Conservation (phyloP, 2,329 filamentous ascomycete genomes). For the Pleoardoris graminearum region DNA sequence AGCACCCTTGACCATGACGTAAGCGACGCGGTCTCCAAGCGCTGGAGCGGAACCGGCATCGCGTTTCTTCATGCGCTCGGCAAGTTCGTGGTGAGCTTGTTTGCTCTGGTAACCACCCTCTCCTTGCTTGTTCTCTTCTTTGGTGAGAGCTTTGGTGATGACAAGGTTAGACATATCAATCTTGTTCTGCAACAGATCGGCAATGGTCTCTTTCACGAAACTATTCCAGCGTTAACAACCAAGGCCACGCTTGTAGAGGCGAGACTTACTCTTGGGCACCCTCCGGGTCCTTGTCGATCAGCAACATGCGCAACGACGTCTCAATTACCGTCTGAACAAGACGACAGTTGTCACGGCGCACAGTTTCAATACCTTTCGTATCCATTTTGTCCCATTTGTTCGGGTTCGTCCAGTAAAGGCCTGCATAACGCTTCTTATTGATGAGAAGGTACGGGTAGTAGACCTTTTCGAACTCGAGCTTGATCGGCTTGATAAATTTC, state of each 20-base stretch:
- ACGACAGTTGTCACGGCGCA: constrained; percentile 93
- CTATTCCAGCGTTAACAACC: constrained; percentile 56
- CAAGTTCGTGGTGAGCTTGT: constrained; percentile 94
- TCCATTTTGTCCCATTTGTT: constrained; percentile 99
- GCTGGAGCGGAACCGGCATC: constrained; percentile 91
- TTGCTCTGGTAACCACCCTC: constrained; percentile 73
- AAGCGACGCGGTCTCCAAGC: constrained; percentile 93
- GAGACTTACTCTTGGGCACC: constrained; percentile 85
- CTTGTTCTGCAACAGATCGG: constrained; percentile 94
- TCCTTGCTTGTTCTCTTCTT: constrained; percentile 51
- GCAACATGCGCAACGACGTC: constrained; percentile 90
- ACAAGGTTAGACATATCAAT: constrained; percentile 99
- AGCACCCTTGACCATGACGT: constrained; percentile 94
- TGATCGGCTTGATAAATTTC: constrained; percentile 96
- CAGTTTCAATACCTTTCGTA: constrained; percentile 98
- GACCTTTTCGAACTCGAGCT: constrained; percentile 98
- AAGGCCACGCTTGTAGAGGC: constrained; percentile 2
- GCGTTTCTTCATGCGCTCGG: constrained; percentile 94
- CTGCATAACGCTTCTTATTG: constrained; percentile 99
- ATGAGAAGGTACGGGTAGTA: constrained; percentile 98
- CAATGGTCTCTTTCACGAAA: constrained; percentile 95
- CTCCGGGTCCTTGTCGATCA: constrained; percentile 88
- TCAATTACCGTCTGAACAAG: constrained; percentile 97
- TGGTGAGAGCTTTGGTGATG: constrained; percentile 95
- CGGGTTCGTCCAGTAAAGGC: constrained; percentile 94